Percentiles rank a stretch among this genome's conserved stretches.
phyloP scores from a whole-genome alignment of 2,329 filamentous ascomycete genomes.

The Aspergillus ruber region DNA sequence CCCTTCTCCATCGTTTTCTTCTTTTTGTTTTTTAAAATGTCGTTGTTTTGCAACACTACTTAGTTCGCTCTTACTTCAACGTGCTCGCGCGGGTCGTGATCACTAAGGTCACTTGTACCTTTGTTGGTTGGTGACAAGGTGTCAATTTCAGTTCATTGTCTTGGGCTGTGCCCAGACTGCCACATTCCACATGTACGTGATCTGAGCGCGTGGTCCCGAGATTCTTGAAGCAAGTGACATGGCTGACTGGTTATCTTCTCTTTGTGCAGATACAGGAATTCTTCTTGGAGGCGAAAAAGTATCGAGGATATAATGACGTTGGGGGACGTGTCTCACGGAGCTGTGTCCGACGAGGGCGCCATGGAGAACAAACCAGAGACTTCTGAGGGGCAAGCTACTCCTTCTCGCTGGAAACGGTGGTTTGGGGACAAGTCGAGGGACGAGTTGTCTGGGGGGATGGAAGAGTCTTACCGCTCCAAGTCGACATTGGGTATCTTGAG shows the following conservation, averaged over 20 bases:
- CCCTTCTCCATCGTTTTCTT: too few species aligned
- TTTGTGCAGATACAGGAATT: not conserved
- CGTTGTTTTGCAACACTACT: too few species aligned
- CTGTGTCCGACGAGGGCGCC: not conserved
- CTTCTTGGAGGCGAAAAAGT: not conserved
- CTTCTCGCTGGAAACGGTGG: constrained; percentile 17
- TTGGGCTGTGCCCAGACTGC: not conserved
- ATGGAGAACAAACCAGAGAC: not conserved
- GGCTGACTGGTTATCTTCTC: not conserved
- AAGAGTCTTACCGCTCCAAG: constrained; percentile 30
- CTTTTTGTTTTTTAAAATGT: too few species aligned
- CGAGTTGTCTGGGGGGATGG: not conserved
- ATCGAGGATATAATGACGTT: not conserved
- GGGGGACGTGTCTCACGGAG: not conserved
- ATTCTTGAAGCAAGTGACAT: not conserved
- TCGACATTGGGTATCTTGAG: constrained; percentile 75
- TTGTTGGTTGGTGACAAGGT: too few species aligned
- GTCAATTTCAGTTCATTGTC: too few species aligned
- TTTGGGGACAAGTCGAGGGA: constrained; percentile 5
- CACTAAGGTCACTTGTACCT: too few species aligned
- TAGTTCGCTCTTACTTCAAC: too few species aligned
- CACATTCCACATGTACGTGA: not conserved
- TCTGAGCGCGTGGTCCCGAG: not conserved
- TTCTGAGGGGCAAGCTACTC: not conserved
- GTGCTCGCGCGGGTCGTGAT: too few species aligned